Conservation (phyloP, 169 alveolate genomes). For the Plasmodium inui region DNA sequence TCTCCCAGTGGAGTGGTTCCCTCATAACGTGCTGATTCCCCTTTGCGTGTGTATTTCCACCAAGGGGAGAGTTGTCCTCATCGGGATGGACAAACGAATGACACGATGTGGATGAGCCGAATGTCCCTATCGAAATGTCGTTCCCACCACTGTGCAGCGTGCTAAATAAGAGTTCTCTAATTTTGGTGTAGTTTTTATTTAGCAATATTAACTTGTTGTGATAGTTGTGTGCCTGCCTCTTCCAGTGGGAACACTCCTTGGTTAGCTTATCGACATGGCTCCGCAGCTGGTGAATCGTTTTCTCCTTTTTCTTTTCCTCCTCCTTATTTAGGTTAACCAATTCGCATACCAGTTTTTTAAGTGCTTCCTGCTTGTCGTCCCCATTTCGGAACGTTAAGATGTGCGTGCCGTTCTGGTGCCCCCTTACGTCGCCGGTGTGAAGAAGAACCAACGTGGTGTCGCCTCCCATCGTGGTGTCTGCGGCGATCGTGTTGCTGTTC, state of each 20-base stretch:
- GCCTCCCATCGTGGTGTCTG: background rate
- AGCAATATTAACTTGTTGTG: slow-evolving; percentile 23
- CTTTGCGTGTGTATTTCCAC: background rate
- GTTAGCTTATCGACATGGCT: background rate
- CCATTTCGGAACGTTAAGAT: background rate
- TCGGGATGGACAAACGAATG: background rate
- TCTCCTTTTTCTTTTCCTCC: slow-evolving; percentile 20
- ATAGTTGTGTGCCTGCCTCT: slow-evolving; percentile 41
- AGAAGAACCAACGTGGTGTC: background rate
- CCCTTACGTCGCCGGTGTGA: background rate
- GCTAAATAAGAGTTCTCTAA: slow-evolving; percentile 27
- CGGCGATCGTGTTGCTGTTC: background rate
- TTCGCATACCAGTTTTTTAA: slow-evolving; percentile 6
- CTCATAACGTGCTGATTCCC: background rate
- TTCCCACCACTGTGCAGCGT: slow-evolving; percentile 15
- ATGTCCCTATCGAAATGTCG: background rate
- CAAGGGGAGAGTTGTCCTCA: background rate
- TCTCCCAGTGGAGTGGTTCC: background rate
- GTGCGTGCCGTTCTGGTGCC: background rate
- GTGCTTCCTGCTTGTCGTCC: slow-evolving; percentile 3
- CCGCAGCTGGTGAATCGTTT: slow-evolving; percentile 8
- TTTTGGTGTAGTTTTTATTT: slow-evolving; percentile 36
- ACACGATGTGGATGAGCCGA: background rate
- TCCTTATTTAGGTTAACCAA: background rate
- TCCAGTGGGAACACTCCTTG: slow-evolving; percentile 43